Percentiles rank a stretch among this genome's conserved stretches.
Evolutionary conservation across 352 stramenopile genomes (phyloP).

Genomic region (Globisporangium spiculum): DNA sequence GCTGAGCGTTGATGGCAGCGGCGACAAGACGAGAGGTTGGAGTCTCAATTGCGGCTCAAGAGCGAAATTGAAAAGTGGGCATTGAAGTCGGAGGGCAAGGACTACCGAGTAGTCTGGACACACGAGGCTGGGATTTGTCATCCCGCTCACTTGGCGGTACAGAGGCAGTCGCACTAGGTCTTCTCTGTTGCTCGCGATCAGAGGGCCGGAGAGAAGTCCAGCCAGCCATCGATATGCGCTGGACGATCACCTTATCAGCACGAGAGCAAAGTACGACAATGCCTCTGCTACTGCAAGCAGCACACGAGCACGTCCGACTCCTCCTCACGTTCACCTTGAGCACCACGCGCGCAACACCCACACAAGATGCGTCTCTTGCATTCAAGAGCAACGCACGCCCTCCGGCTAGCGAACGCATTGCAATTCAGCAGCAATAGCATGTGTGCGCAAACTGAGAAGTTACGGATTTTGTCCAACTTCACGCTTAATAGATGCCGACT

Average conservation of each 20-base stretch:
- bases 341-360: neutral
- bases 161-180: neutral
- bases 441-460: too few species aligned
- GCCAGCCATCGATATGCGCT: neutral
- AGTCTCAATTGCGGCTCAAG: neutral
- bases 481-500: too few species aligned
- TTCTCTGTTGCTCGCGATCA: neutral
- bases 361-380: too few species aligned
- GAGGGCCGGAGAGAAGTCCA: neutral
- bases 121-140: neutral
- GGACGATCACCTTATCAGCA: neutral
- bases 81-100: neutral
- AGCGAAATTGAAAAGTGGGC: constrained; percentile 4
- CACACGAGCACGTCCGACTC: neutral
- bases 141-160: neutral
- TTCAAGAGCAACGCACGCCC: too few species aligned
- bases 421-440: too few species aligned
- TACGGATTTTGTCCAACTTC: too few species aligned
- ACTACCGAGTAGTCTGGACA: neutral
- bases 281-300: neutral
- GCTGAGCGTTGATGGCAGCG: neutral
- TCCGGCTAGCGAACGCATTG: too few species aligned
- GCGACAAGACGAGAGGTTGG: neutral
- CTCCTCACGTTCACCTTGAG: neutral
- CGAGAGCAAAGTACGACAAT: neutral